Percentiles rank a stretch among this genome's conserved stretches.
These are phyloP conservation scores for Pilobolus umbonatus DNA, from an alignment of 192 early-diverging fungal species.

Conservation along the genomic window DNA sequence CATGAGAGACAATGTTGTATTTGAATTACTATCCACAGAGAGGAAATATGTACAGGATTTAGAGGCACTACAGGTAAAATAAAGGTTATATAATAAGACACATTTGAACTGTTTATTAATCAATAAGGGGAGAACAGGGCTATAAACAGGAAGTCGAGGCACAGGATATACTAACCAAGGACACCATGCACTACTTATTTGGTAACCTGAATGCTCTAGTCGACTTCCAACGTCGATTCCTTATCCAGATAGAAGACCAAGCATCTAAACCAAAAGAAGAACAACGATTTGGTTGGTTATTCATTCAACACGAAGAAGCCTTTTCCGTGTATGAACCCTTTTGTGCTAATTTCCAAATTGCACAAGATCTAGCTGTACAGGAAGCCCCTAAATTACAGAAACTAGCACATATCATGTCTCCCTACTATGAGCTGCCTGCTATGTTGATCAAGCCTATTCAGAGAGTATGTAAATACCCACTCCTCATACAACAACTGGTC, in stretches of 20 bases:
- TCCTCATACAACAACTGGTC: conserved; percentile 76
- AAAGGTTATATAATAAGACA: background rate
- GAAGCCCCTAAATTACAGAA: conserved; percentile 59
- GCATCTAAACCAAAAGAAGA: conserved; percentile 65
- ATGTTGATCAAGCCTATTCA: conserved; percentile 98
- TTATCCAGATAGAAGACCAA: conserved; percentile 82
- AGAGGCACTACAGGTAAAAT: conserved; percentile 65
- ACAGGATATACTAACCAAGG: conserved; percentile 73
- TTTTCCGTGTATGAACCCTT: conserved; percentile 90
- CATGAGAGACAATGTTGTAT: conserved; percentile 81
- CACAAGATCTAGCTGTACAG: conserved; percentile 62
- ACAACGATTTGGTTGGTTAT: conserved; percentile 87
- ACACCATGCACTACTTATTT: conserved; percentile 80
- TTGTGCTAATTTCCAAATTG: conserved; percentile 86
- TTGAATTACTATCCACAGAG: conserved; percentile 93
- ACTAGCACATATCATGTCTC: conserved; percentile 69
- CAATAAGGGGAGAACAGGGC: conserved; percentile 28
- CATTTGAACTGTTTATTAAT: background rate
- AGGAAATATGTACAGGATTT: conserved; percentile 87
- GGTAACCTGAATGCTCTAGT: conserved; percentile 88
- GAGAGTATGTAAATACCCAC: conserved; percentile 95
- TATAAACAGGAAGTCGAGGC: conserved; percentile 67
- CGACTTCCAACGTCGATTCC: conserved; percentile 93
- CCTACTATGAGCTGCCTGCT: conserved; percentile 80
- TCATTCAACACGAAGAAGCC: conserved; percentile 71